Base-by-base conservation (phyloP, 768 basidiomycete species). In the Amanita rubescens region DNA sequence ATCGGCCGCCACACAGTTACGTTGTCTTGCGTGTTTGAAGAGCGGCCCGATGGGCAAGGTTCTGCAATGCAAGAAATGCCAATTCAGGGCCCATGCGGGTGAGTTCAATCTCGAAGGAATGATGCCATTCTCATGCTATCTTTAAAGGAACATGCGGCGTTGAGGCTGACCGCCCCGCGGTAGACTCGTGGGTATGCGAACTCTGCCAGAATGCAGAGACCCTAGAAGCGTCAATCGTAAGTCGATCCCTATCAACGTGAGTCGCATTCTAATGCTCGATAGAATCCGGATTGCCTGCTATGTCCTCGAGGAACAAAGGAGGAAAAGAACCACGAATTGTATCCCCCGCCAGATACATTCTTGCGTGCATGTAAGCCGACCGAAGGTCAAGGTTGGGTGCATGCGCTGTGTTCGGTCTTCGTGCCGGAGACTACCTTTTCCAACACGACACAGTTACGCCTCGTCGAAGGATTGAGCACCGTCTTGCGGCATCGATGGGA, bases 381-480 rank as follows among this genome's bases (percentile, higher is more conserved):
- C 0, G 94, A 96, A 71, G 90, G 91, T 9, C 87, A 91, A 66
- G 85, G 87, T 53, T 96, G 94, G 94, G 84, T 84, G 0, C 95
- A 98, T 65, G 75, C 94, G 30, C 69, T 96, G 3, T 98, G 95
- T 71, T 81, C 94, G 2, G 82, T 90, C 1, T 97, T 92, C 70
- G 80, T 84, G 25, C 85, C 86, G 3, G 94, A 97, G 61, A 70
- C 94, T n/a, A 76, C 71, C 3, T 95, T 88, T 65, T 84, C 88
- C 20, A 87, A 94, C 60, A 80, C 90, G 0, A 64, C 73, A 5
- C 78, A 78, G 12, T 71, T 97, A 42, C 82, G 85, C 34, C 68
- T 85, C n/a, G 89, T 89, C 6, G 95, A 98, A 68, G 93, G 91
- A 24, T 75, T 96, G 49, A 88, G 83, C 58, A 79, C 79, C 2